A percentile compares a stretch with the other conserved stretches of the same genome.
phyloP scores from a whole-genome alignment of 140 eudicot species.

The Oenanthe javanica region DNA sequence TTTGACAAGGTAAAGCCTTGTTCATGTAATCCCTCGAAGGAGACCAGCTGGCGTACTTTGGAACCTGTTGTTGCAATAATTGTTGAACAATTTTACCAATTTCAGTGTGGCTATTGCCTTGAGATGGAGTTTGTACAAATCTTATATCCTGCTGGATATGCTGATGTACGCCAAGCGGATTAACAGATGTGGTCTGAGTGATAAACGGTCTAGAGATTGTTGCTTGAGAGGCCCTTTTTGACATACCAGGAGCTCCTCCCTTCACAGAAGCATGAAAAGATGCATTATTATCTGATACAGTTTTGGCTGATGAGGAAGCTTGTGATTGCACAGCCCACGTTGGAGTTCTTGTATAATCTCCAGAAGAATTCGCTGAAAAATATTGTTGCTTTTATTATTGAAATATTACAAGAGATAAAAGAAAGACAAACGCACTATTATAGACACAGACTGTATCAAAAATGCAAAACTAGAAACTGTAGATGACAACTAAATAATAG shows the following conservation, averaged over 20 bases:
- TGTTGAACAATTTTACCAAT: constrained; percentile 70
- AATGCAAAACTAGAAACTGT: too few species aligned
- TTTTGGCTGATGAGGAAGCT: constrained; percentile 29
- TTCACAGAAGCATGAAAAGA: constrained; percentile 28
- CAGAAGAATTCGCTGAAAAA: constrained; percentile 38
- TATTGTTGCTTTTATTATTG: not conserved
- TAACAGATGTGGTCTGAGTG: constrained; percentile 32
- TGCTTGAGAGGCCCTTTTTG: constrained; percentile 27
- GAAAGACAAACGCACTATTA: not conserved
- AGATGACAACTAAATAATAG: not conserved
- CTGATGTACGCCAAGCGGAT: constrained; percentile 21
- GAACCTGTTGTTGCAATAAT: constrained; percentile 33
- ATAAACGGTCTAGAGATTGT: constrained; percentile 32
- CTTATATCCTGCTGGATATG: constrained; percentile 31
- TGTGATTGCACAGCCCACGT: constrained; percentile 54
- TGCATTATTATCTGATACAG: constrained; percentile 29
- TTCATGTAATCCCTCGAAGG: constrained; percentile 92
- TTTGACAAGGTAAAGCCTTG: constrained; percentile 71
- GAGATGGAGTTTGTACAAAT: constrained; percentile 32
- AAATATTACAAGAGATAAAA: constrained; percentile 6
- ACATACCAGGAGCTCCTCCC: constrained; percentile 30
- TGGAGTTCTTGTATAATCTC: constrained; percentile 45
- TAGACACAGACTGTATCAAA: not conserved
- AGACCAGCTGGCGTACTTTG: constrained; percentile 56
- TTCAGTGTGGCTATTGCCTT: constrained; percentile 46